Evolutionary conservation across 139 green algal species (phyloP), one percentile per base, ranked within the genome.

Genomic region (Coccomyxa sp.): DNA sequence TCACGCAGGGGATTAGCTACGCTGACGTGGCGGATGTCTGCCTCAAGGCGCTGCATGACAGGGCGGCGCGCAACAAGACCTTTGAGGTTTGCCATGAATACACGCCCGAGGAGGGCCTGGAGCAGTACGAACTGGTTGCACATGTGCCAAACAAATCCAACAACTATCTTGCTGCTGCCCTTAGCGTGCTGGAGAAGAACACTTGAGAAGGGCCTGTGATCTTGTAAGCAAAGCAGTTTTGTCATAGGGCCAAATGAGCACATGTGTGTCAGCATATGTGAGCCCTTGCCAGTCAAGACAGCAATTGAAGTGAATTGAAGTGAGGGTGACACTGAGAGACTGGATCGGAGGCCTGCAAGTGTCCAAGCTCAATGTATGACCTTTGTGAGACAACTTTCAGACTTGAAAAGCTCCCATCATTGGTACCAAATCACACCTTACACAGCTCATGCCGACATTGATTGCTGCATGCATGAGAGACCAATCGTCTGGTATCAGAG

Each of bases 11-110:
- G 68, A 95, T 99, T 68, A 91, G 86, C 69, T 96, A 90, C 41
- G 97, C 95, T 2, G 97, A 99, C 79, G 96, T 99, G 36, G 97
- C 97, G 9, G 97, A 99, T 81, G 93, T 99, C 40, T 97, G 93
- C 84, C 81, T 99, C 31, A 93, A 92, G 75, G 88, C 92, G 24
- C 81, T 97, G 79, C 90, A 94, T 74, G 86, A 93, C 75, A 69
- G 77, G 35, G 80, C 78, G 35, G 96, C 95, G 0, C 85, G 89
- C 54, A 99, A 99, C 90, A 98, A 98, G 89, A 97, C 94, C 0
- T 99, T 99, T 75, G 97, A 99, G 58, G 93, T 99, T 35, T 95
- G 89, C 80, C 94, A 94, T 81, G 95, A 98, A 84, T 91, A 92
- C 77, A 79, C 83, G 70, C 73, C 86, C 0, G 84, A 93, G 40